Evolutionary conservation across 495 filamentous ascomycete species (phyloP).

Genomic region (Xeromyces bisporus): DNA sequence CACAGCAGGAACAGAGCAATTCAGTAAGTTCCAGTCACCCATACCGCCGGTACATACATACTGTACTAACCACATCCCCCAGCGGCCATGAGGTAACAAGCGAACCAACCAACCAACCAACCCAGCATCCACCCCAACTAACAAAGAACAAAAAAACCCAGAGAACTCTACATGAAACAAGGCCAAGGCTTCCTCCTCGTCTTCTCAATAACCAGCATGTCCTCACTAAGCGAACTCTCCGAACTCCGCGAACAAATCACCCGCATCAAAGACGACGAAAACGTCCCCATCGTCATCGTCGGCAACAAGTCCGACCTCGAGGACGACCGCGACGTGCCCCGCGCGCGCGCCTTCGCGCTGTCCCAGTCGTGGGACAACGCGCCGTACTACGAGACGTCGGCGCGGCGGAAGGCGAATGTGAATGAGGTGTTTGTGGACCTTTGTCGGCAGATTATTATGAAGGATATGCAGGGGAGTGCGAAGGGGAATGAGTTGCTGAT

Average conservation of each 20-base stretch:
- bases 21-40: constrained; percentile 47
- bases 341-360: constrained; percentile 68
- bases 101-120: too few relatives aligned
- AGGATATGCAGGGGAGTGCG: constrained; percentile 37
- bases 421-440: constrained; percentile 91
- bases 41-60: constrained; percentile 1
- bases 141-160: too few relatives aligned
- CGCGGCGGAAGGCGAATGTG: constrained; percentile 71
- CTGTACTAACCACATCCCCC: constrained; percentile 14
- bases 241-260: constrained; percentile 91
- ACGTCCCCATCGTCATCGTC: constrained; percentile 85
- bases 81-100: constrained; percentile 58
- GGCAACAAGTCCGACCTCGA: constrained; percentile 96
- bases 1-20: constrained; percentile 95
- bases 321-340: constrained; percentile 72
- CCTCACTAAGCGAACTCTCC: constrained; percentile 69
- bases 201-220: constrained; percentile 85
- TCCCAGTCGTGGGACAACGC: constrained; percentile 77
- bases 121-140: too few relatives aligned
- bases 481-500: constrained; percentile 24
- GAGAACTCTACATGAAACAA: constrained; percentile 92
- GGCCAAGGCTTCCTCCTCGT: constrained; percentile 95
- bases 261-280: constrained; percentile 88
- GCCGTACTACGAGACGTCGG: constrained; percentile 91
- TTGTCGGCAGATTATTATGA: constrained; percentile 77